Evolutionary conservation across 1,284 basidiomycete species (phyloP).

Genomic region (Naganishia cerealis): DNA sequence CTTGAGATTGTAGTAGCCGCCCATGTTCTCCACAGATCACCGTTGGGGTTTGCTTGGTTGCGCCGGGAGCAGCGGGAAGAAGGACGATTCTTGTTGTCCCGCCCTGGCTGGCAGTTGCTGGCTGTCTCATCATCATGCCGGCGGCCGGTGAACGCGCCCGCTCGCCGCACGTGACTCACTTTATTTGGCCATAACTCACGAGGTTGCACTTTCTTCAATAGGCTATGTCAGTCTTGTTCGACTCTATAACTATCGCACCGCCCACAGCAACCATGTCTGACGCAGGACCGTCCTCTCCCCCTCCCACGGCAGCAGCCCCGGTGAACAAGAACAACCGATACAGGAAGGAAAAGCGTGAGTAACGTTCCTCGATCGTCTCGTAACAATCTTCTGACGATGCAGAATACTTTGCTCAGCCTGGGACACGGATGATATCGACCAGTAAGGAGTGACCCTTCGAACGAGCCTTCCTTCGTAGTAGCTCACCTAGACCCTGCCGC

Average conservation of each 20-base stretch:
- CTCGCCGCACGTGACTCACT: too few species aligned
- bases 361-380: not conserved
- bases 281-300: constrained; percentile 13
- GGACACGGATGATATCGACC: constrained; percentile 98
- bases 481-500: not conserved
- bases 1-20: constrained; percentile 82
- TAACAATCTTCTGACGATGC: not conserved
- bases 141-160: too few species aligned
- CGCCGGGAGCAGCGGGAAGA: not conserved
- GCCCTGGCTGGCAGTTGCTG: not conserved
- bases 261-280: constrained; percentile 14
- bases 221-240: too few species aligned
- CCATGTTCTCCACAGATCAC: constrained; percentile 36
- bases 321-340: constrained; percentile 82
- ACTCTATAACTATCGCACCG: not conserved
- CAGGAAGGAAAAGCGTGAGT: constrained; percentile 84
- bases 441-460: constrained; percentile 62
- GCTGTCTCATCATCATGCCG: constrained; percentile 2
- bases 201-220: too few species aligned
- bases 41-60: not conserved
- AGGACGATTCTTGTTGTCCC: not conserved
- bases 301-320: not conserved
- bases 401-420: constrained; percentile 64
- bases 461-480: not conserved
- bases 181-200: too few species aligned